Evolutionary conservation across 768 basidiomycete species (phyloP).

Genomic region (Serendipita sp.): DNA sequence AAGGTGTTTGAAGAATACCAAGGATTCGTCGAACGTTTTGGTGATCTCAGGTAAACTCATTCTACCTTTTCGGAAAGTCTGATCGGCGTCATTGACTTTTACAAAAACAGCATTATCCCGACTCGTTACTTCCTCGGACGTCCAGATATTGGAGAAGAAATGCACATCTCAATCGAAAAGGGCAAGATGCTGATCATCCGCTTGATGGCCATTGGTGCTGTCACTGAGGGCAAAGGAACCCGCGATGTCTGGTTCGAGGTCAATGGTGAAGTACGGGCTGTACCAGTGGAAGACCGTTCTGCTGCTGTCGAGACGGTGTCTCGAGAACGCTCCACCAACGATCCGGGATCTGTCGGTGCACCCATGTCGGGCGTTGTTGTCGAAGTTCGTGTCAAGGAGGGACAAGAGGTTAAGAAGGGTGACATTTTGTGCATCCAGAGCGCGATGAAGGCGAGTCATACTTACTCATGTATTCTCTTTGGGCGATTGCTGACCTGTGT

Average conservation of each 20-base stretch:
- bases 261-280: slow-evolving; percentile 91
- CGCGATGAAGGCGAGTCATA: slow-evolving; percentile 74
- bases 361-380: slow-evolving; percentile 98
- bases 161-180: slow-evolving; percentile 90
- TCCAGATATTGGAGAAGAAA: slow-evolving; percentile 83
- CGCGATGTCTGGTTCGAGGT: slow-evolving; percentile 98
- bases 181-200: slow-evolving; percentile 96
- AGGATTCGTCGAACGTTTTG: slow-evolving; percentile 87
- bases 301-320: slow-evolving; percentile 91
- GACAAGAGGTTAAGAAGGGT: slow-evolving; percentile 94
- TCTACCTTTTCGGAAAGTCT: slow-evolving; percentile 7
- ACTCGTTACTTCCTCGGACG: slow-evolving; percentile 95
- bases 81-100: slow-evolving; percentile 5
- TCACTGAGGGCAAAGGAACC: slow-evolving; percentile 79
- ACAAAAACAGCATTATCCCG: slow-evolving; percentile 62
- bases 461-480: background rate
- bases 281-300: slow-evolving; percentile 89
- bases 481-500: background rate
- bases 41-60: slow-evolving; percentile 63
- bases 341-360: slow-evolving; percentile 93
- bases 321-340: slow-evolving; percentile 83
- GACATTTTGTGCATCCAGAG: slow-evolving; percentile 91
- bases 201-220: slow-evolving; percentile 86
- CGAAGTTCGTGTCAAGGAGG: slow-evolving; percentile 95
- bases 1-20: slow-evolving; percentile 98